These are phyloP conservation scores for Pestalotiopsis sp. DNA, from an alignment of 2,329 filamentous ascomycete species.

Conservation along the genomic window DNA sequence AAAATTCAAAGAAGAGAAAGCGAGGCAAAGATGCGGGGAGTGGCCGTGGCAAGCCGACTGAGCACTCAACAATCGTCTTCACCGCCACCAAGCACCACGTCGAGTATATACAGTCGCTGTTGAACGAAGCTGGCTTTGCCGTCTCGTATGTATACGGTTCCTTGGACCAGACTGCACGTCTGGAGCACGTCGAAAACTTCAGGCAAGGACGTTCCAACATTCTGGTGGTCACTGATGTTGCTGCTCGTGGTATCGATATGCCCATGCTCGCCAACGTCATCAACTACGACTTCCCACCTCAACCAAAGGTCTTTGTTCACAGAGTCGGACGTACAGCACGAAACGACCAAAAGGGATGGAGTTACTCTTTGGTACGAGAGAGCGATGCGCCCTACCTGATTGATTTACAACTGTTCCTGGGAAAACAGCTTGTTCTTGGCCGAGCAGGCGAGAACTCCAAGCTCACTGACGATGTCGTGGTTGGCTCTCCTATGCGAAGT, in stretches of 20 bases:
- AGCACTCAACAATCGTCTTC: constrained; percentile 94
- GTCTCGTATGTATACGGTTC: constrained; percentile 95
- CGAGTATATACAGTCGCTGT: constrained; percentile 83
- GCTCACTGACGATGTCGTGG: constrained; percentile 81
- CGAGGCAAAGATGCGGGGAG: constrained; percentile 57
- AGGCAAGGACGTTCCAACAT: constrained; percentile 84
- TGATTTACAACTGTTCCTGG: constrained; percentile 92
- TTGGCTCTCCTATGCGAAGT: constrained; percentile 76
- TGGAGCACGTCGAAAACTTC: constrained; percentile 91
- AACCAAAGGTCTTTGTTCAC: constrained; percentile 96
- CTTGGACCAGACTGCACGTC: constrained; percentile 89
- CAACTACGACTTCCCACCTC: constrained; percentile 97
- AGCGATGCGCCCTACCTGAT: constrained; percentile 89
- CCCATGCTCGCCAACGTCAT: constrained; percentile 95
- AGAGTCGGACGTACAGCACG: constrained; percentile 94
- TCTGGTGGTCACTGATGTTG: constrained; percentile 93
- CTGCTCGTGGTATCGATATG: constrained; percentile 96
- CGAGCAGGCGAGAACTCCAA: constrained; percentile 65
- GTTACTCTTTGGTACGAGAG: constrained; percentile 88
- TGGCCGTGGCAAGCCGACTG: constrained; percentile 72
- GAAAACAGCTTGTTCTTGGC: constrained; percentile 79
- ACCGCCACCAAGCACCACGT: constrained; percentile 96
- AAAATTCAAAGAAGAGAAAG: constrained; percentile 72
- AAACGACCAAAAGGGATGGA: constrained; percentile 91
- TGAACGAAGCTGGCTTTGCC: constrained; percentile 81